phyloP scores from a whole-genome alignment of 164 flowering plant species.

The Macadamia tetraphylla region DNA sequence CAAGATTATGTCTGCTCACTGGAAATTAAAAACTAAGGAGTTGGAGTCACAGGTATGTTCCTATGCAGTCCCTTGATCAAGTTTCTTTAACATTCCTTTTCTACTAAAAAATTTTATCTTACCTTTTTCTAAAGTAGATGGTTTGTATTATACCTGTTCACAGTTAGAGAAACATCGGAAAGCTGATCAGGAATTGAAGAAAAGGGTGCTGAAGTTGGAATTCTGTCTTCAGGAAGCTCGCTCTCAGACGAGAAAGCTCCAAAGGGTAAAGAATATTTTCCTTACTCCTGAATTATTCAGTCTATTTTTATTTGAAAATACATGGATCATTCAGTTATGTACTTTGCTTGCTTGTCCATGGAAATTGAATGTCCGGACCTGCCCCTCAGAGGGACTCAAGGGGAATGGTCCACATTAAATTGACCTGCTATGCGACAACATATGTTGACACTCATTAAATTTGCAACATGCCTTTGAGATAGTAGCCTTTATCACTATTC shows the following conservation, averaged over 20 bases:
- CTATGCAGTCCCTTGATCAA: background rate
- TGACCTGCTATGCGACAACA: too few species aligned
- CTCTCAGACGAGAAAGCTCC: slow-evolving; percentile 83
- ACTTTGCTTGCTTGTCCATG: too few species aligned
- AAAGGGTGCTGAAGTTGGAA: slow-evolving; percentile 83
- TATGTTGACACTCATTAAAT: too few species aligned
- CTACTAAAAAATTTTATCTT: background rate
- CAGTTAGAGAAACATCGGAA: slow-evolving; percentile 86
- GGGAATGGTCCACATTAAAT: too few species aligned
- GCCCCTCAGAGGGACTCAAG: too few species aligned
- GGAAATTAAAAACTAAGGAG: slow-evolving; percentile 83
- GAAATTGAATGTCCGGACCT: too few species aligned
- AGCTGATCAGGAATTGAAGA: slow-evolving; percentile 88
- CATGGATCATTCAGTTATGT: too few species aligned
- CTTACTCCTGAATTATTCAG: background rate
- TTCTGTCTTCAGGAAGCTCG: slow-evolving; percentile 94
- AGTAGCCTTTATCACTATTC: too few species aligned
- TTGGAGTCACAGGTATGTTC: slow-evolving; percentile 71
- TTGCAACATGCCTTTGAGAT: too few species aligned
- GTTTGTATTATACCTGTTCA: background rate
- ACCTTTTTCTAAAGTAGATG: background rate
- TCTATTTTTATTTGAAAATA: too few species aligned
- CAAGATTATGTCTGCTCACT: slow-evolving; percentile 76
- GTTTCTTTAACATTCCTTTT: background rate
- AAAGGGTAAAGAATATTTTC: slow-evolving; percentile 48